Evolutionary conservation across 2,329 filamentous ascomycete genomes (phyloP).

Genomic region (Epicoccum nigrum): DNA sequence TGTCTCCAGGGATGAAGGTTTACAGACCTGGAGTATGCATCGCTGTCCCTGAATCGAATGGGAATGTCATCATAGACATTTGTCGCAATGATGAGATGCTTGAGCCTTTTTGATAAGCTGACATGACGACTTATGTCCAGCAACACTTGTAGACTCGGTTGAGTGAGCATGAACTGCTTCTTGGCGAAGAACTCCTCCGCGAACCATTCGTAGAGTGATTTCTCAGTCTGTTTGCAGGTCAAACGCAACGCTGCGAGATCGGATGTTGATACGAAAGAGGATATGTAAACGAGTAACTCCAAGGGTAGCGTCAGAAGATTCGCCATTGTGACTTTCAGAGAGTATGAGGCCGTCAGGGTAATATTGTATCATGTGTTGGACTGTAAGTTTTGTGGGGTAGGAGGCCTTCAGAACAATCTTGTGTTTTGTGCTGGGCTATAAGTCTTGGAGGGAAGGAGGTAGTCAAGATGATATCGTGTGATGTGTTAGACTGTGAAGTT

Average conservation of each 20-base stretch:
- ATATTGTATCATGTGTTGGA: too few species aligned
- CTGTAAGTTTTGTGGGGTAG: slow-evolving; percentile 16
- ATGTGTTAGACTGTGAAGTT: slow-evolving; percentile 15
- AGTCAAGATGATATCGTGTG: background rate
- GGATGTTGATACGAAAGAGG: slow-evolving; percentile 58
- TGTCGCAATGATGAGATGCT: slow-evolving; percentile 58
- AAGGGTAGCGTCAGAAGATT: slow-evolving; percentile 54
- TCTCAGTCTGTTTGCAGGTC: slow-evolving; percentile 62
- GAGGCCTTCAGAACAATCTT: background rate
- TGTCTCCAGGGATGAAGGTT: background rate
- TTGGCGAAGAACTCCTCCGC: slow-evolving; percentile 68
- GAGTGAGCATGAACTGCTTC: slow-evolving; percentile 69
- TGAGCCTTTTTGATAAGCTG: slow-evolving; percentile 50
- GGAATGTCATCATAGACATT: slow-evolving; percentile 35
- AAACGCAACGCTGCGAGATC: slow-evolving; percentile 63
- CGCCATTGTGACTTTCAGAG: slow-evolving; percentile 37
- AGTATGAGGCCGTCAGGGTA: too few species aligned
- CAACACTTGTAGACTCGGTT: slow-evolving; percentile 62
- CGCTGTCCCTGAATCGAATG: slow-evolving; percentile 20
- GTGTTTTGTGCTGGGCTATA: background rate
- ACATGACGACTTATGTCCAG: slow-evolving; percentile 50
- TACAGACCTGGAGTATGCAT: slow-evolving; percentile 15
- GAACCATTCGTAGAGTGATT: slow-evolving; percentile 61
- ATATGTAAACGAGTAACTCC: slow-evolving; percentile 64
- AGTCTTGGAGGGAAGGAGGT: background rate